phyloP scores from a whole-genome alignment of 805 yeast genomes.

The Yarrowia porcina region DNA sequence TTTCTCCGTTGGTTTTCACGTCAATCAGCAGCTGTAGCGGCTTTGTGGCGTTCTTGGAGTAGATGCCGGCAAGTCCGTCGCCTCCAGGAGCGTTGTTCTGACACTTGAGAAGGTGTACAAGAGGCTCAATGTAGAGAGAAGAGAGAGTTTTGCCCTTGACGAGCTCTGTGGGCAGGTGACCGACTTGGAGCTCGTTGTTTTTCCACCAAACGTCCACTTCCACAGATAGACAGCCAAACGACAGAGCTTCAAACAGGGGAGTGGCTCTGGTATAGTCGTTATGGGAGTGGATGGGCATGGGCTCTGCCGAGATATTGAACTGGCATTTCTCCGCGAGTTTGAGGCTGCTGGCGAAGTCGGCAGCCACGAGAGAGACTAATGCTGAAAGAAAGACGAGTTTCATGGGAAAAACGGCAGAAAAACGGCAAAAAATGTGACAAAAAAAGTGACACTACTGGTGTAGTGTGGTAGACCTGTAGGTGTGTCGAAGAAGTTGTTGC shows the following conservation, averaged over 20 bases:
- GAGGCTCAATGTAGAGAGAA: conserved; percentile 22
- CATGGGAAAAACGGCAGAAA: no score
- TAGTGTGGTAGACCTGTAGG: no score
- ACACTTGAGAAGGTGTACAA: conserved; percentile 24
- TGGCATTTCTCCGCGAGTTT: conserved; percentile 3
- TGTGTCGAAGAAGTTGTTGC: no score
- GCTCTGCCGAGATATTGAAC: conserved; percentile 1
- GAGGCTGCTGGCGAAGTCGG: conserved; percentile 7
- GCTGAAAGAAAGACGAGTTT: no score
- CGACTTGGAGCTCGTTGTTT: conserved; percentile 24
- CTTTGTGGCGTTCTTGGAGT: conserved; percentile 1
- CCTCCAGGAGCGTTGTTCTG: conserved; percentile 2
- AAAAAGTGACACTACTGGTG: no score
- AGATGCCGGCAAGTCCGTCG: conserved; percentile 19
- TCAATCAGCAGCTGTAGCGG: conserved; percentile 62
- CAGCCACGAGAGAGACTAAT: neutral
- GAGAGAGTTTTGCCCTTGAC: conserved; percentile 1
- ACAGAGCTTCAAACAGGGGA: conserved; percentile 58
- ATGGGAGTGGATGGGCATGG: conserved; percentile 55
- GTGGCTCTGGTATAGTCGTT: conserved; percentile 63
- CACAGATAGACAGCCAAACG: conserved; percentile 52
- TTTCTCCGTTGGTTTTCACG: conserved; percentile 48
- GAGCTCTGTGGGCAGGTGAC: conserved; percentile 27
- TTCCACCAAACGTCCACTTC: conserved; percentile 64
- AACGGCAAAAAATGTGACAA: no score